Evolutionary conservation across 176 grass and related monocot species (phyloP), one percentile per base, ranked within the genome.

Genomic region (Carex kokanica): DNA sequence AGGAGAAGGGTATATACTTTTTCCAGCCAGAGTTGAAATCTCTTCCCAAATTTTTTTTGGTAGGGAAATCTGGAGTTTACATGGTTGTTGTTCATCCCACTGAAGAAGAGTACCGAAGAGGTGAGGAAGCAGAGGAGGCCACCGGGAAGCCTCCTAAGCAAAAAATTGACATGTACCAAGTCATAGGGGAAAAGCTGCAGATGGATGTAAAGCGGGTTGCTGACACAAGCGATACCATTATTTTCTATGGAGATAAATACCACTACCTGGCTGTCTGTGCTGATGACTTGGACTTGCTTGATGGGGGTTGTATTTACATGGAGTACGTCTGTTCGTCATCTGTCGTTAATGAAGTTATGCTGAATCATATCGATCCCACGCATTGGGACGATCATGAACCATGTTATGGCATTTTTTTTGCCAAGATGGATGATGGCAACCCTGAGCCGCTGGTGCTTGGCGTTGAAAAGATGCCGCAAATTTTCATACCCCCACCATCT

Each of bases 31-130:
- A 59, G 29, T 80, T 80, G 5, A 8, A 62, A 12, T 57, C 13
- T 36, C 34, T 36, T 36, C 34, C 3, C 34, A 36, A 36, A 3
- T 36, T 3, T 36, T 36, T 36, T 36, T 27, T 80, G 12, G 52
- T 61, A 80, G 53, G 78, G 8, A 80, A 80, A 80, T 61, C 15
- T 21, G 78, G 78, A 27, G 25, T 80, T 15, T 80, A 59, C 15
- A 18, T 80, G 18, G 29, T 40, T 38, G 74, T 32, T 25, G 18
- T 20, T 7, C 78, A 41, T 80, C 21, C 2, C 11, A 2, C 29
- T 54, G 74, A 78, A 57, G 74, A 78, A 75, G 40, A 51, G 34
- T 36, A 36, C 34, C 32, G 74, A 32, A 21, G 11, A 60, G 54
- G 41, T n/a, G 78, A 41, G 11, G 29, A 56, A 60, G 24, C 54